Evolutionary conservation across 2,329 filamentous ascomycete species (phyloP).

Genomic region (Cordyceps cateniannulata): DNA sequence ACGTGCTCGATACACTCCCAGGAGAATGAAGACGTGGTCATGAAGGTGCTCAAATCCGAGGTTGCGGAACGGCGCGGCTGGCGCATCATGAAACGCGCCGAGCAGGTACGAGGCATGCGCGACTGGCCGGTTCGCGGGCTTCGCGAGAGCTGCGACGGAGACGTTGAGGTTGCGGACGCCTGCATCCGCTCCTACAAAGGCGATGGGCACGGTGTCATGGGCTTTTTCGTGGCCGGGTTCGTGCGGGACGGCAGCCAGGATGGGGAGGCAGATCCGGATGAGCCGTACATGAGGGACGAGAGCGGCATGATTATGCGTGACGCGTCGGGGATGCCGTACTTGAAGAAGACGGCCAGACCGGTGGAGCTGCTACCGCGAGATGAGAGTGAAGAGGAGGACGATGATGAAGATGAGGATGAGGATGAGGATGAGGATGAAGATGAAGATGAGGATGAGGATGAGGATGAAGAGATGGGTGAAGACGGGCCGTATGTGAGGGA

Average conservation of each 20-base stretch:
- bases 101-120: slow-evolving; percentile 70
- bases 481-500: slow-evolving; percentile 49
- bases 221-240: slow-evolving; percentile 92
- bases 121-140: slow-evolving; percentile 66
- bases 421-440: slow-evolving; percentile 18
- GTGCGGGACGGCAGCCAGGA: slow-evolving; percentile 32
- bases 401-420: slow-evolving; percentile 19
- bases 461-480: slow-evolving; percentile 18
- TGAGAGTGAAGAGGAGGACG: slow-evolving; percentile 28
- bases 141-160: slow-evolving; percentile 39
- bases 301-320: slow-evolving; percentile 45
- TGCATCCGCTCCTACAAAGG: slow-evolving; percentile 79
- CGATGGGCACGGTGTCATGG: slow-evolving; percentile 79
- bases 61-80: slow-evolving; percentile 64
- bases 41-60: slow-evolving; percentile 60
- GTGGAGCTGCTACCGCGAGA: slow-evolving; percentile 19
- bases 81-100: slow-evolving; percentile 63
- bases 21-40: slow-evolving; percentile 85
- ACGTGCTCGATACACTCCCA: slow-evolving; percentile 84
- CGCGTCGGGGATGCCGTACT: slow-evolving; percentile 30
- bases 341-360: slow-evolving; percentile 28
- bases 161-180: slow-evolving; percentile 56
- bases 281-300: slow-evolving; percentile 48
- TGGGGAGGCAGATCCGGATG: slow-evolving; percentile 26
- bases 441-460: slow-evolving; percentile 18